These are phyloP conservation scores for Penicillium tannophilum DNA, from an alignment of 495 filamentous ascomycete species.

Conservation along the genomic window DNA sequence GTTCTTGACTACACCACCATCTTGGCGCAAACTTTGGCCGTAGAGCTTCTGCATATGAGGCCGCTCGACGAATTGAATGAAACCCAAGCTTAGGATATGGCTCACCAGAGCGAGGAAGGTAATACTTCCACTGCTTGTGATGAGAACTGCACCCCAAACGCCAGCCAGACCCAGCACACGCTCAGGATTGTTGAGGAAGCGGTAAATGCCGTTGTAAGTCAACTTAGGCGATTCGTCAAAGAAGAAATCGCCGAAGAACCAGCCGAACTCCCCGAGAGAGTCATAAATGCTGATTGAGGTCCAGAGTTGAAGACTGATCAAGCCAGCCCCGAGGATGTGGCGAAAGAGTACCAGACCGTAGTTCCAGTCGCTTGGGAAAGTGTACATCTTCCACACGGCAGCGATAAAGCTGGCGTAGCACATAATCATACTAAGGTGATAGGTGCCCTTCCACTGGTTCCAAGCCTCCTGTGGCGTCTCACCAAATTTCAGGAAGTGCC, in stretches of 20 bases:
- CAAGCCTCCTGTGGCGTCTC: constrained; percentile 89
- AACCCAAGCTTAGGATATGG: constrained; percentile 79
- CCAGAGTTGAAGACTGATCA: constrained; percentile 90
- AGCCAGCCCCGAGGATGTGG: constrained; percentile 78
- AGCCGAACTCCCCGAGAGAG: constrained; percentile 95
- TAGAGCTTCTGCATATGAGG: constrained; percentile 99
- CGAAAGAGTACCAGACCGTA: constrained; percentile 82
- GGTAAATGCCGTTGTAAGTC: constrained; percentile 96
- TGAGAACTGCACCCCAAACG: constrained; percentile 93
- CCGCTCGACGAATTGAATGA: constrained; percentile 92
- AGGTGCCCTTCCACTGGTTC: constrained; percentile 97
- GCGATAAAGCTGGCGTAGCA: constrained; percentile 87
- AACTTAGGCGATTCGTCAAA: constrained; percentile 80
- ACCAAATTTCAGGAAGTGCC: constrained; percentile 96
- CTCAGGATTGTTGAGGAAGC: constrained; percentile 96
- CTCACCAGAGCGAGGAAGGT: constrained; percentile 83
- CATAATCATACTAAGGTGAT: constrained; percentile 87
- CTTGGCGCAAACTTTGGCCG: constrained; percentile 75
- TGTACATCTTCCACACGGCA: constrained; percentile 96
- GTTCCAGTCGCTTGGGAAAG: constrained; percentile 77
- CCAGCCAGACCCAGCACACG: constrained; percentile 90
- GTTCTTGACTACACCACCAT: constrained; percentile 89
- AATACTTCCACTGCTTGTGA: constrained; percentile 82
- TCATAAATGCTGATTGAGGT: constrained; percentile 93
- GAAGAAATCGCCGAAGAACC: constrained; percentile 99